Evolutionary conservation across 2,329 filamentous ascomycete species (phyloP).

Genomic region (Amesomyces nigricolor): DNA sequence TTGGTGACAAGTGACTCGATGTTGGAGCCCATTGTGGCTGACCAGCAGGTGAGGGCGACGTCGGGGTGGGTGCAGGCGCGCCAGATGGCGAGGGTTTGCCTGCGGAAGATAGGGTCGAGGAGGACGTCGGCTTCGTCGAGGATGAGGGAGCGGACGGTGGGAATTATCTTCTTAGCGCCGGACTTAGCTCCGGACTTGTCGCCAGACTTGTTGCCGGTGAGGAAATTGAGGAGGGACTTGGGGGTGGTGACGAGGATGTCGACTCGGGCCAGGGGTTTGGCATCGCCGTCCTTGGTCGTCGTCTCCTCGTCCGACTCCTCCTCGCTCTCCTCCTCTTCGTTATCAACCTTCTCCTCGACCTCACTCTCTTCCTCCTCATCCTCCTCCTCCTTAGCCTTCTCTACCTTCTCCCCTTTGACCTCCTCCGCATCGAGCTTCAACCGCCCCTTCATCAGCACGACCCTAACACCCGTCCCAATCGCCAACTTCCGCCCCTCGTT

Average conservation of each 20-base stretch:
- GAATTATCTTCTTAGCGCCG: conserved; percentile 47
- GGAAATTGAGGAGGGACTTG: conserved; percentile 67
- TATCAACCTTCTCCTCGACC: conserved; percentile 2
- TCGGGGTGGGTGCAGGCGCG: conserved; percentile 63
- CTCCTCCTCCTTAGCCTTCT: conserved; percentile 12
- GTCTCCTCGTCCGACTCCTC: conserved; percentile 11
- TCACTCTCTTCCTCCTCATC: neutral
- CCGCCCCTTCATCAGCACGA: conserved; percentile 58
- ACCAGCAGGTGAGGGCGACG: conserved; percentile 82
- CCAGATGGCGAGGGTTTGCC: conserved; percentile 84
- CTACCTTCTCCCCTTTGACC: neutral
- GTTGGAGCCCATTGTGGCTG: conserved; percentile 92
- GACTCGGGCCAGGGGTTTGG: conserved; percentile 57
- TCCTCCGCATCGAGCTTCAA: conserved; percentile 9
- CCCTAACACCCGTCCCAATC: conserved; percentile 67
- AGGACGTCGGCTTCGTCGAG: conserved; percentile 95
- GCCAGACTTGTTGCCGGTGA: conserved; percentile 41
- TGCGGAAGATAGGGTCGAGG: conserved; percentile 81
- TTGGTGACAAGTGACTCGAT: conserved; percentile 73
- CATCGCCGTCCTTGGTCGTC: conserved; percentile 16
- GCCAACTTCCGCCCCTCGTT: conserved; percentile 82
- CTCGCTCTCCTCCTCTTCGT: conserved; percentile 5
- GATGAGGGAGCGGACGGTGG: conserved; percentile 67
- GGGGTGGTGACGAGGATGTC: conserved; percentile 80
- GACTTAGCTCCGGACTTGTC: conserved; percentile 29